Percentiles rank a stretch among this genome's conserved stretches.
Conservation (phyloP, 805 yeast species). For the Torulaspora delbrueckii region DNA sequence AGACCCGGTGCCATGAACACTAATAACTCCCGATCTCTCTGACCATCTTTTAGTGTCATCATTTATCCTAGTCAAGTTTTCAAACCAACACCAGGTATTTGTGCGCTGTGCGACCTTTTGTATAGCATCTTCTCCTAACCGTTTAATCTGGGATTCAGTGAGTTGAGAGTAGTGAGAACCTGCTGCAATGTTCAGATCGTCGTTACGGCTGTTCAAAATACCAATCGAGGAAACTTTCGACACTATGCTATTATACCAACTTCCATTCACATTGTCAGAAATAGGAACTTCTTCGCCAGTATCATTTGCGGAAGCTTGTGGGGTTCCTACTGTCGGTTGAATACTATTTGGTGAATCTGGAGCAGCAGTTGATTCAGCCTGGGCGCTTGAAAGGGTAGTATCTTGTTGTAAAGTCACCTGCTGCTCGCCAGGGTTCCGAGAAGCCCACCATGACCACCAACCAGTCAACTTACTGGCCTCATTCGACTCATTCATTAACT, state of each 20-base stretch:
- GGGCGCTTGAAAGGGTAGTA: neutral
- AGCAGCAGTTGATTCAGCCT: neutral
- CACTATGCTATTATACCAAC: slow-evolving; percentile 18
- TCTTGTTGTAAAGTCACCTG: neutral
- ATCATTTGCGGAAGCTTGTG: neutral
- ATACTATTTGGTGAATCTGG: neutral
- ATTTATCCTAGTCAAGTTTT: slow-evolving; percentile 20
- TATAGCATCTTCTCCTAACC: slow-evolving; percentile 26
- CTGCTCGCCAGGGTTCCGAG: neutral
- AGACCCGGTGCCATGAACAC: slow-evolving; percentile 31
- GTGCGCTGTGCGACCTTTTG: slow-evolving; percentile 20
- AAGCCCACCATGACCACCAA: slow-evolving; percentile 13
- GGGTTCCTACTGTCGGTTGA: neutral
- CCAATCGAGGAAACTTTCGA: slow-evolving; percentile 16
- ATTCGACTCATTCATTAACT: slow-evolving; percentile 6
- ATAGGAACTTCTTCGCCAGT: neutral
- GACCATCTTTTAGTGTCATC: slow-evolving; percentile 11
- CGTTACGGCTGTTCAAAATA: slow-evolving; percentile 6
- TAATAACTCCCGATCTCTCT: slow-evolving; percentile 23
- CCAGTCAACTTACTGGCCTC: slow-evolving; percentile 1
- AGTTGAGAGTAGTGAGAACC: slow-evolving; percentile 27
- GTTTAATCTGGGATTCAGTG: slow-evolving; percentile 23
- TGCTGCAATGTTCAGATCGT: slow-evolving; percentile 13
- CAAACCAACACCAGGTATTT: slow-evolving; percentile 34
- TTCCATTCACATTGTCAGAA: slow-evolving; percentile 1